phyloP scores from a whole-genome alignment of 2,329 filamentous ascomycete species.

The Fusarium pseudoanthophilum region DNA sequence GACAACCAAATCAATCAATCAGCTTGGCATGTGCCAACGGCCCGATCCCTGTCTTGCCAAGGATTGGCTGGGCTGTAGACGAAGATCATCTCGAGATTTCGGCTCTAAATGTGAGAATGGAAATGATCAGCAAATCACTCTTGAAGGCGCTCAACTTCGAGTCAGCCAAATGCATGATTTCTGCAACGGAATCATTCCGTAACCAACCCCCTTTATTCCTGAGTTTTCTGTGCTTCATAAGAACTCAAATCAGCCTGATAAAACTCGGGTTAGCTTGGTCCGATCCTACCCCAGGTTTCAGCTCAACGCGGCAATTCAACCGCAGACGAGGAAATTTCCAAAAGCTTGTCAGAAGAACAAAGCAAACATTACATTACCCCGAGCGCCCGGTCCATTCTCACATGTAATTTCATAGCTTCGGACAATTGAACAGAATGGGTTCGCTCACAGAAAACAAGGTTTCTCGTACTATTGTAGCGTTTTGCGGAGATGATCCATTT shows the following conservation, averaged over 20 bases:
- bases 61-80: neutral
- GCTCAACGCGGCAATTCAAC: slow-evolving; percentile 4
- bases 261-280: slow-evolving; percentile 1
- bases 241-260: neutral
- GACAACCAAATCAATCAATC: neutral
- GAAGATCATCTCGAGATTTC: neutral
- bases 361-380: too few species aligned
- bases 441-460: neutral
- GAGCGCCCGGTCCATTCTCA: neutral
- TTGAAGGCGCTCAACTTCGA: neutral
- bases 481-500: neutral
- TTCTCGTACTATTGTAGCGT: neutral
- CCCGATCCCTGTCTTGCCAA: neutral
- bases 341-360: neutral
- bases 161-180: slow-evolving; percentile 2
- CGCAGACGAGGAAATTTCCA: neutral
- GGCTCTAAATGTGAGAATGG: neutral
- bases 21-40: slow-evolving; percentile 20
- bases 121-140: neutral
- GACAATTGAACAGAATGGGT: neutral
- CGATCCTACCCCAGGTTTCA: slow-evolving; percentile 9
- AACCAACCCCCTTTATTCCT: neutral
- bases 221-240: neutral
- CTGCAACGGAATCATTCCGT: neutral
- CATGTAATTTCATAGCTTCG: neutral